A percentile compares a stretch with the other conserved stretches of the same genome.
These are phyloP conservation scores for Trichoderma polysporum DNA, from an alignment of 2,329 filamentous ascomycete species.

Conservation along the genomic window DNA sequence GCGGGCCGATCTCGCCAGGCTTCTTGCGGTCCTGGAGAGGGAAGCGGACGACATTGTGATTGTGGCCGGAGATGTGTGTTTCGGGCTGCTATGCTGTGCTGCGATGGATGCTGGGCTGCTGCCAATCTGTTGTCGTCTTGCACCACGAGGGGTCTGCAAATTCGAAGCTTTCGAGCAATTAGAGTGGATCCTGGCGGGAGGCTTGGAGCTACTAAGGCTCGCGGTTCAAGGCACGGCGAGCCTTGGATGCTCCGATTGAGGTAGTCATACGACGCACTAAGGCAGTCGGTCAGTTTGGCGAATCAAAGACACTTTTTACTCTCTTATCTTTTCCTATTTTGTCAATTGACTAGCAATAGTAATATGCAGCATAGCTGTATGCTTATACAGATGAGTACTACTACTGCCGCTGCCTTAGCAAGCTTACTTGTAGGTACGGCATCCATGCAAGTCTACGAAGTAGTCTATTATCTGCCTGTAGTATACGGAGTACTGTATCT, in stretches of 20 bases:
- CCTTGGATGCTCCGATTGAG: background rate
- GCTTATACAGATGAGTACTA: too few species aligned
- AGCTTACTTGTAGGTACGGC: background rate
- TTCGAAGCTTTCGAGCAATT: background rate
- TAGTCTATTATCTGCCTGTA: too few species aligned
- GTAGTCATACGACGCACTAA: too few species aligned
- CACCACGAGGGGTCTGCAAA: conserved; percentile 11
- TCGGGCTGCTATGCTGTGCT: background rate
- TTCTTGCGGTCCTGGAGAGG: background rate
- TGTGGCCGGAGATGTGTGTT: background rate
- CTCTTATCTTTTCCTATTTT: background rate
- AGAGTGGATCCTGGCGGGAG: background rate
- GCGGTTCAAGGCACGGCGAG: background rate
- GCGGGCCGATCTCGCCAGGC: background rate
- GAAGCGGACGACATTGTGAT: conserved; percentile 12
- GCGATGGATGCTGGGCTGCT: background rate
- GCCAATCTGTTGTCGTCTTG: background rate
- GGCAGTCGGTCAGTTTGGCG: background rate
- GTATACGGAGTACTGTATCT: too few species aligned
- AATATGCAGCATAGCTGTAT: background rate
- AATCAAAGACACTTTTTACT: background rate
- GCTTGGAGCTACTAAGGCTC: background rate
- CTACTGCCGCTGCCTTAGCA: background rate
- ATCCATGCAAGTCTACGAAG: too few species aligned
- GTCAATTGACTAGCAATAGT: too few species aligned